Base-by-base conservation (phyloP, 1,139 yeast genomes). In the Hansenula anomala region DNA sequence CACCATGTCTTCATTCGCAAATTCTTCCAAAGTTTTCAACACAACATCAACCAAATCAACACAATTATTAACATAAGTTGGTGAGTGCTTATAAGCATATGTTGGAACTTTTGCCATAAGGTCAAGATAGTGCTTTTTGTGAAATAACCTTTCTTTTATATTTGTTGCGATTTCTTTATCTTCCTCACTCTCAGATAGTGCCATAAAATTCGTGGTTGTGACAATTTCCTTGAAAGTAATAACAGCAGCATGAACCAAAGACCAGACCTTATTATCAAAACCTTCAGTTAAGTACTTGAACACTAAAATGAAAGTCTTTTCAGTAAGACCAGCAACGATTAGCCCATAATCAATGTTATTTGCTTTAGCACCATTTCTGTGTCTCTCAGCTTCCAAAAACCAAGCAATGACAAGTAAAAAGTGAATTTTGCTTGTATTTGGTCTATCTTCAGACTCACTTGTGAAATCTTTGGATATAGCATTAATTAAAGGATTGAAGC, bases 161-260 rank as follows among this genome's bases (percentile, higher is more conserved):
- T 71, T 73, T 7, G 73, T 72, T 3, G 80, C 71, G 10, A 71
- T 66, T 10, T 67, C 74, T 27, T 60, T 59, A 51, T 67, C 69
- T n/a, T 68, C 71, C 7, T 63, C 64, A 16, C 55, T 46, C 3
- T 51, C 45, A 1, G 62, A 52, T 12, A 59, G 52, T 32, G 75
- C 73, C 61, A 82, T 70, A 1, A 71, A 63, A 30, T 70, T 66
- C 2, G 87, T 68, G 2, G 82, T 69, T 14, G 70, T 57, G 6
- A 92, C 59, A 30, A 89, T 61, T 47, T 86, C 87, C 30, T 73
- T 73, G 54, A 87, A 78, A 42, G 89, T 76, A 30, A 78, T 67
- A 75, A 87, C 73, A 1, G 83, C 77, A 1, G 89, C 86, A 49
- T 85, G 90, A 3, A 83, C 69, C 1, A 80, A 69, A 38, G 73